Base-by-base conservation (phyloP, 352 stramenopile species). In the Phytophthora sp. region DNA sequence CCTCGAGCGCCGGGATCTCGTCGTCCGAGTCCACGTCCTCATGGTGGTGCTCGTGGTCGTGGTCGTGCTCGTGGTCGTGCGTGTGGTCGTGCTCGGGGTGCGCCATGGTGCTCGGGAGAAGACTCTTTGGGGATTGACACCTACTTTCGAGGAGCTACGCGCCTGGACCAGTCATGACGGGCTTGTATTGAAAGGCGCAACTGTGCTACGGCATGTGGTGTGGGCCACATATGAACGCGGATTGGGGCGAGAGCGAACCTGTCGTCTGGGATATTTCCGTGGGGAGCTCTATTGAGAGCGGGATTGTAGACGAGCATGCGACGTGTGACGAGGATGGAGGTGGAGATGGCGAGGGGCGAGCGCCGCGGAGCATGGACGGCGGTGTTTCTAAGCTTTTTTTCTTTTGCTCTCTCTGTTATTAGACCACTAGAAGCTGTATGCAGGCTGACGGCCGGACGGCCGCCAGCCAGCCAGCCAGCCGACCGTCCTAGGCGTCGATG, bases 1-100 rank as follows among this genome's bases (percentile, higher is more conserved):
- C 79, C 64, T 93, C 86, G 17, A 93, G 77, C 4, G 83, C 80
- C 45, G 85, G 82, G 71, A 94, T 91, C 71, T 94, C 84, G 48
- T 96, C 87, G 62, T 95, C 82, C 55, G 80, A 82, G 73, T 92
- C 83, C 54, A 71, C 72, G 49, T 88, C 72, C 59, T 84, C 69
- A 46, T 92, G 69, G 64, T 89, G 70, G 67, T 92, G 75, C 46
- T 88, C 67, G 59, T 82, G 66, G 32, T 75, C 71, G 38, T 82
- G 69, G 9, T 54, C 58, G 54, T 80, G 74, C 18, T 65, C 62
- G 63, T 82, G 74, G 53, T 71, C 60, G 66, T 79, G 69, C 26
- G 61, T 30, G 62, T 74, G 62, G 62, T 76, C 67, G 64, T 74
- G 69, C 69, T 77, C 69, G 6, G 69, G 57, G 64, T 67, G 65